Evolutionary conservation across 352 stramenopile genomes (phyloP).

Genomic region (Phytopythium oedochilum): DNA sequence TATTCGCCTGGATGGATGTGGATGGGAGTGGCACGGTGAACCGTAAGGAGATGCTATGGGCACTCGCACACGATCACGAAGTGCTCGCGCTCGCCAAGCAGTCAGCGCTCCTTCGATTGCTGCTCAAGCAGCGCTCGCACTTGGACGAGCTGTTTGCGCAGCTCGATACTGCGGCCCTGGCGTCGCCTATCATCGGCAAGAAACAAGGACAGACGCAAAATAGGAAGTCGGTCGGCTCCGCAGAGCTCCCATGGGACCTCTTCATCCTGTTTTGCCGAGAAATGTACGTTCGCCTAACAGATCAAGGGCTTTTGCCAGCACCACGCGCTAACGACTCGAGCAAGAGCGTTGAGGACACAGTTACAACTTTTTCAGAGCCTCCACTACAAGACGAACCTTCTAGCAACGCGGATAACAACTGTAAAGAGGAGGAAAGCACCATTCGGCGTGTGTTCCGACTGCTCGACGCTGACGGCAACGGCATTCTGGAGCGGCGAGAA

Average conservation of each 20-base stretch:
- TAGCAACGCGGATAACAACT: conserved; percentile 1
- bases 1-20: conserved; percentile 65
- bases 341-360: background rate
- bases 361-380: background rate
- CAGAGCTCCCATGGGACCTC: conserved; percentile 44
- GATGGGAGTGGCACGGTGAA: conserved; percentile 62
- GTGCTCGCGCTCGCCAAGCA: conserved; percentile 37
- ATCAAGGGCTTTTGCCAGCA: conserved; percentile 20
- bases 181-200: background rate
- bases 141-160: conserved; percentile 25
- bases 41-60: conserved; percentile 61
- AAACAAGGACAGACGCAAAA: background rate
- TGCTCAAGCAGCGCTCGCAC: conserved; percentile 47
- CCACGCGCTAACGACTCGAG: background rate
- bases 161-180: background rate
- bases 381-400: background rate
- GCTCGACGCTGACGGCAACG: conserved; percentile 55
- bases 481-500: conserved; percentile 57
- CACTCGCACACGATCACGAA: conserved; percentile 52
- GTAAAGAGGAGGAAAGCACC: conserved; percentile 36
- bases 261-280: conserved; percentile 46
- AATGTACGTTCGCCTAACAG: conserved; percentile 39
- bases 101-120: conserved; percentile 39
- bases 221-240: background rate
- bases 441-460: conserved; percentile 51